Percentiles rank a stretch among this genome's conserved stretches.
These are phyloP conservation scores for Bisporella sp. DNA, from an alignment of 2,329 filamentous ascomycete genomes.

Conservation along the genomic window DNA sequence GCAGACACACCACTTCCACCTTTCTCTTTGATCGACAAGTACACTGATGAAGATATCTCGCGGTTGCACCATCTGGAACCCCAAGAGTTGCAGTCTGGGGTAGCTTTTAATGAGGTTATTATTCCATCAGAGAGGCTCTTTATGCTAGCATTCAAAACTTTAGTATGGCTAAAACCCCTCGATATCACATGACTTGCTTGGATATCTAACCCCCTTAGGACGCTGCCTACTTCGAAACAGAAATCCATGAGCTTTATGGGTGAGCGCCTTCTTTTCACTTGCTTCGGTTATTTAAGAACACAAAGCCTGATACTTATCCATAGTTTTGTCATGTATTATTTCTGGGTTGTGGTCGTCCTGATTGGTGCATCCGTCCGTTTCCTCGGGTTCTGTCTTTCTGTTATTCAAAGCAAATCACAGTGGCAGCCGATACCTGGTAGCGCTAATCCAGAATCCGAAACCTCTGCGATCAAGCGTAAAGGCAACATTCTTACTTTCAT, in stretches of 20 bases:
- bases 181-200: not conserved
- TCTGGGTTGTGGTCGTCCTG: not conserved
- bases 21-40: not conserved
- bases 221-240: not conserved
- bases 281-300: not conserved
- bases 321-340: not conserved
- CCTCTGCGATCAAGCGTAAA: not conserved
- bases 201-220: not conserved
- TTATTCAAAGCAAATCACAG: not conserved
- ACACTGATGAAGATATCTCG: not conserved
- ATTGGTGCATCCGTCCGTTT: not conserved
- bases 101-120: not conserved
- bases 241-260: not conserved
- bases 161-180: not conserved
- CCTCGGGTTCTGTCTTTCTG: not conserved
- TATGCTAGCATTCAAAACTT: not conserved
- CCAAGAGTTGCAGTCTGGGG: not conserved
- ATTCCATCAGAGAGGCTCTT: not conserved
- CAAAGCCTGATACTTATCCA: not conserved
- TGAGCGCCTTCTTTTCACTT: not conserved
- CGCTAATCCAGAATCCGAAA: not conserved
- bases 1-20: not conserved
- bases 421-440: not conserved
- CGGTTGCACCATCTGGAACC: not conserved
- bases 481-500: not conserved